Evolutionary conservation across 2,329 filamentous ascomycete species (phyloP).

Genomic region (Colletotrichum lupini): DNA sequence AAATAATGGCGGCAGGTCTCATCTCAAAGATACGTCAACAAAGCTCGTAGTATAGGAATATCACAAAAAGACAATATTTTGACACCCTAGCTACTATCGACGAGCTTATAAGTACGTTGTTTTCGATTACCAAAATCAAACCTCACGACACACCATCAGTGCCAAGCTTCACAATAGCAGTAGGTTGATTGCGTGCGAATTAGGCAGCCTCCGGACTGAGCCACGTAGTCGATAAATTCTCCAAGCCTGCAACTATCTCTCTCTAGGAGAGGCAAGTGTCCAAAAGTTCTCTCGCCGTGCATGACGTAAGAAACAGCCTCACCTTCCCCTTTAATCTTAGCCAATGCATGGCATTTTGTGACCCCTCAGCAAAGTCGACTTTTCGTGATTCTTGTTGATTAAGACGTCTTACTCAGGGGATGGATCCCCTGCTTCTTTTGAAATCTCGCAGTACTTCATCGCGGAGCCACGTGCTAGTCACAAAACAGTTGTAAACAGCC

Average conservation of each 20-base stretch:
- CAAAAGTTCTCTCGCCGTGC: neutral
- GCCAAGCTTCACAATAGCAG: conserved; percentile 7
- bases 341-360: conserved; percentile 21
- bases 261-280: neutral
- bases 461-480: too few species aligned
- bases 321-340: conserved; percentile 30
- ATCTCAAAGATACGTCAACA: neutral
- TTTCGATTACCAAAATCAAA: too few species aligned
- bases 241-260: neutral
- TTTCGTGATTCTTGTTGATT: conserved; percentile 9
- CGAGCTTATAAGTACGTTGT: neutral
- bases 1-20: conserved; percentile 12
- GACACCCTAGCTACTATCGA: neutral
- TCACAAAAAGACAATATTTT: too few species aligned
- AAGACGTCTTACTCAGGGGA: neutral
- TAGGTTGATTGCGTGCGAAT: conserved; percentile 18
- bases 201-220: neutral
- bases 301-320: conserved; percentile 11
- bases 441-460: too few species aligned
- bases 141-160: neutral
- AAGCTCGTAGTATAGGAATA: neutral
- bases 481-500: too few species aligned
- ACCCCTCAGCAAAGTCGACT: neutral
- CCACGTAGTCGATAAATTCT: neutral
- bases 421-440: neutral